A percentile compares a stretch with the other conserved stretches of the same genome.
These are phyloP conservation scores for Dalbergia cultrata DNA, from an alignment of 306 rosid species.

Conservation along the genomic window DNA sequence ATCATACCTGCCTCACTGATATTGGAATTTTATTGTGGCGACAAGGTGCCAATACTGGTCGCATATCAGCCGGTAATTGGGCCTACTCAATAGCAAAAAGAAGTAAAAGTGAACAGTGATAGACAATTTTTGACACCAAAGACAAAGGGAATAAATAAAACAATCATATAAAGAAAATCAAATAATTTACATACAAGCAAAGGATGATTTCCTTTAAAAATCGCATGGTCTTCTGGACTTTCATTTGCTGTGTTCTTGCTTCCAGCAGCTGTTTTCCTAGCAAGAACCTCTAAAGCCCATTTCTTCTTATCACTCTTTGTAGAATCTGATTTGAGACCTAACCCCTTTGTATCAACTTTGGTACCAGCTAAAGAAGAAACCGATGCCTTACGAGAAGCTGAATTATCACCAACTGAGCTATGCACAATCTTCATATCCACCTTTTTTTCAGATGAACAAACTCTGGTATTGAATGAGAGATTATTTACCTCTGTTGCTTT, in stretches of 20 bases:
- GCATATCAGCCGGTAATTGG: constrained; percentile 87
- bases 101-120: constrained; percentile 45
- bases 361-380: constrained; percentile 58
- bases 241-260: constrained; percentile 57
- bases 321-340: constrained; percentile 58
- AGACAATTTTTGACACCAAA: constrained; percentile 39
- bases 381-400: constrained; percentile 57
- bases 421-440: constrained; percentile 53
- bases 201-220: constrained; percentile 83
- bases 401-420: constrained; percentile 50
- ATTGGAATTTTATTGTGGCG: constrained; percentile 81
- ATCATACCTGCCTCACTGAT: constrained; percentile 92
- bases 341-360: constrained; percentile 58
- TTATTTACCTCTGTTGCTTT: constrained; percentile 55
- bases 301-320: constrained; percentile 79
- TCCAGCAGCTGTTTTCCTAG: constrained; percentile 74
- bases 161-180: constrained; percentile 28
- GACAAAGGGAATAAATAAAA: constrained; percentile 43
- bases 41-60: constrained; percentile 78
- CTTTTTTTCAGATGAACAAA: constrained; percentile 53
- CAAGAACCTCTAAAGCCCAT: constrained; percentile 97
- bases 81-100: constrained; percentile 73
- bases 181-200: constrained; percentile 74
- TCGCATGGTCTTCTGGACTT: constrained; percentile 64
- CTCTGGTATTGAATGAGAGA: constrained; percentile 53